phyloP scores from a whole-genome alignment of 441 rosid genomes.

The Isatis lusitanica region DNA sequence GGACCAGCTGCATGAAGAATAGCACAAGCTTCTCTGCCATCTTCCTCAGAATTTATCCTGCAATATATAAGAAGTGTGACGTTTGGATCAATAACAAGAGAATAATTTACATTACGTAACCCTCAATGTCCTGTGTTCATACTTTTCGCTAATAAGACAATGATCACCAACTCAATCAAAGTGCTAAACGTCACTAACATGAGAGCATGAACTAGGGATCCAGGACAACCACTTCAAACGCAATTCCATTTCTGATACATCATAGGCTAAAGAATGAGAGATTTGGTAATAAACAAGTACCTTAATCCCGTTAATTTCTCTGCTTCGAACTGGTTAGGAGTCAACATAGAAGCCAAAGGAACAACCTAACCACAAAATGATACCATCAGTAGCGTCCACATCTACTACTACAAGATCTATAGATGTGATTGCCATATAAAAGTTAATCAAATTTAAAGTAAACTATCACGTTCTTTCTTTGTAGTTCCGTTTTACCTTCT shows the following conservation, averaged over 20 bases:
- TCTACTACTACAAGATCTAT: background rate
- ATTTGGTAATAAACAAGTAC: slow-evolving; percentile 43
- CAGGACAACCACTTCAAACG: slow-evolving; percentile 1
- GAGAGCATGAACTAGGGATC: background rate
- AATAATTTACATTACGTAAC: background rate
- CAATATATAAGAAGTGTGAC: slow-evolving; percentile 16
- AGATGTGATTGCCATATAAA: background rate
- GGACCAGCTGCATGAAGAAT: slow-evolving; percentile 96
- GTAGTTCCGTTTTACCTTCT: slow-evolving; percentile 59
- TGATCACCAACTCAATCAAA: background rate
- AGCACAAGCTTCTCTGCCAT: slow-evolving; percentile 93
- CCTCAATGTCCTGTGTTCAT: background rate
- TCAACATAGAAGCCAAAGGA: slow-evolving; percentile 98
- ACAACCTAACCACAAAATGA: slow-evolving; percentile 65
- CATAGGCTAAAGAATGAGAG: slow-evolving; percentile 9
- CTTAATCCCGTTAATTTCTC: slow-evolving; percentile 82
- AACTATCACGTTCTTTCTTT: background rate
- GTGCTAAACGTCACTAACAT: background rate
- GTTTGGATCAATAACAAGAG: background rate
- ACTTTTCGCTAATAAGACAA: background rate
- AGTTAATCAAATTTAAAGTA: background rate
- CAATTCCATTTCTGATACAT: background rate
- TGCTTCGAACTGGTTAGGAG: slow-evolving; percentile 99
- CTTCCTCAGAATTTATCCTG: slow-evolving; percentile 81
- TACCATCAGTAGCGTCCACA: slow-evolving; percentile 23